These are phyloP conservation scores for Puccinia horiana DNA, from an alignment of 1,284 basidiomycete species.

Conservation along the genomic window DNA sequence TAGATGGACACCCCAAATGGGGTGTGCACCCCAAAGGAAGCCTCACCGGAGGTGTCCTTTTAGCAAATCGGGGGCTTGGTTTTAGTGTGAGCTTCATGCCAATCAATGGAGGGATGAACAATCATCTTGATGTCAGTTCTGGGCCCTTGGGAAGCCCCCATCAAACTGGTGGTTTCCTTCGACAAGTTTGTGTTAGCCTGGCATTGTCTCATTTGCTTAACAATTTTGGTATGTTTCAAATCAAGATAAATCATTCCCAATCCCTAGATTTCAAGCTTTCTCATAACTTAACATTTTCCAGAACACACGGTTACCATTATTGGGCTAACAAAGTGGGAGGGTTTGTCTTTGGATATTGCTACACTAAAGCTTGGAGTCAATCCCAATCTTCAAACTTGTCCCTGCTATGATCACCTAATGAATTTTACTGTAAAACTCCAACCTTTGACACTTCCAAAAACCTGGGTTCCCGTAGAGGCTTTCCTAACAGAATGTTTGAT, in stretches of 20 bases:
- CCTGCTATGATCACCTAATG: neutral
- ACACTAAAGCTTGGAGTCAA: too few species aligned
- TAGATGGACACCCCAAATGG: too few species aligned
- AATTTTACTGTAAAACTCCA: too few species aligned
- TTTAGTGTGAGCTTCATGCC: neutral
- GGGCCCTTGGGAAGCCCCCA: neutral
- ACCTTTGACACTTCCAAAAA: too few species aligned
- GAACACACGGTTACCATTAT: neutral
- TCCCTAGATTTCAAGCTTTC: neutral
- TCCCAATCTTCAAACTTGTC: too few species aligned
- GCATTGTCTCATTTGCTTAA: neutral
- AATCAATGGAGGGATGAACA: neutral
- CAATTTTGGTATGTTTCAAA: neutral
- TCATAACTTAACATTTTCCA: neutral
- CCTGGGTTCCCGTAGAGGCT: too few species aligned
- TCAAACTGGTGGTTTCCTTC: neutral
- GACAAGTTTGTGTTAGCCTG: neutral
- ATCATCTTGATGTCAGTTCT: neutral
- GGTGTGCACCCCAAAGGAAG: too few species aligned
- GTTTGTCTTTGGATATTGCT: too few species aligned
- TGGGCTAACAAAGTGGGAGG: too few species aligned
- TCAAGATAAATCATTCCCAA: neutral
- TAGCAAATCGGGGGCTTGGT: too few species aligned
- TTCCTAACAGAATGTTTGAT: too few species aligned
- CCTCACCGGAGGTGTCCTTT: too few species aligned